Evolutionary conservation across 768 basidiomycete species (phyloP).

Genomic region (Clitopilus passeckerianus): DNA sequence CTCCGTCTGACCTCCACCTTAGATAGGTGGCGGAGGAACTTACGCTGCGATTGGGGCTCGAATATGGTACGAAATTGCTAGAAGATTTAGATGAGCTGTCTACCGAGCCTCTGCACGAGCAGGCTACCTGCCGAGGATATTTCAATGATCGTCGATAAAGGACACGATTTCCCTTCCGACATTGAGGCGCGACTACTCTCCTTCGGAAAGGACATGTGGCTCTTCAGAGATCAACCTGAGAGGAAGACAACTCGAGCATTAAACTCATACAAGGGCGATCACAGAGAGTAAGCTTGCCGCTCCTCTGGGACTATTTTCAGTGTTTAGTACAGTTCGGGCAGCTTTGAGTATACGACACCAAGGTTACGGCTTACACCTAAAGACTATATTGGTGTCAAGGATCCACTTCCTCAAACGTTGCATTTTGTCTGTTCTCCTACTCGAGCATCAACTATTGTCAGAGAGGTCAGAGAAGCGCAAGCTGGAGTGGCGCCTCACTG

Average conservation of each 20-base stretch:
- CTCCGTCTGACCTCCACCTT: constrained; percentile 1
- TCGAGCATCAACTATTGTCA: constrained; percentile 62
- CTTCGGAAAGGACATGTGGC: constrained; percentile 77
- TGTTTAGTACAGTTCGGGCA: constrained; percentile 18
- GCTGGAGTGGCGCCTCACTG: constrained; percentile 29
- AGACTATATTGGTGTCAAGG: constrained; percentile 53
- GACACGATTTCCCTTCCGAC: constrained; percentile 63
- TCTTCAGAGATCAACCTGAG: constrained; percentile 56
- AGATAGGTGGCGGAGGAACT: constrained; percentile 91
- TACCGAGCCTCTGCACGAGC: neutral
- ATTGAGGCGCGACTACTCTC: constrained; percentile 50
- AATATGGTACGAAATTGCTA: constrained; percentile 51
- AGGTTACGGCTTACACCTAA: constrained; percentile 65
- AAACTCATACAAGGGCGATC: constrained; percentile 71
- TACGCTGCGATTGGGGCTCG: constrained; percentile 79
- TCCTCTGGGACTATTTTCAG: neutral
- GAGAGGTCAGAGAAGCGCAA: constrained; percentile 48
- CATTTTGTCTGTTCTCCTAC: constrained; percentile 87
- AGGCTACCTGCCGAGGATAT: constrained; percentile 64
- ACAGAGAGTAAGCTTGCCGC: constrained; percentile 47
- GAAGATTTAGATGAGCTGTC: neutral
- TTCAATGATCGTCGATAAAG: constrained; percentile 84
- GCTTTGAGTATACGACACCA: constrained; percentile 76
- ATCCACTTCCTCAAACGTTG: constrained; percentile 47
- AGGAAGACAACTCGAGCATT: constrained; percentile 65